phyloP scores from a whole-genome alignment of 2,329 filamentous ascomycete species.

The Metarhizium brunneum region DNA sequence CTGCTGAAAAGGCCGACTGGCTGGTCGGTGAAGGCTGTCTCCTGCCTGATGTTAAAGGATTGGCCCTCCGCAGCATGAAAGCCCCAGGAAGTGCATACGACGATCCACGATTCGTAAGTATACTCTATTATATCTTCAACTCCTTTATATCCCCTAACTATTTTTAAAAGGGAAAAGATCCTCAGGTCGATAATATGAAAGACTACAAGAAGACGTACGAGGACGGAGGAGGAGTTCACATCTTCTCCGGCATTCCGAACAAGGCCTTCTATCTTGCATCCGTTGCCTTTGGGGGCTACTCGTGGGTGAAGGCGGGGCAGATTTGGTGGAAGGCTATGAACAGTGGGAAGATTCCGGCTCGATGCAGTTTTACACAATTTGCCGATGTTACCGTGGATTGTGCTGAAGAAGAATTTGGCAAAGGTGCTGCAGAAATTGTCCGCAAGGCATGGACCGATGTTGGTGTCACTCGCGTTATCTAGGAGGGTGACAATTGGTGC shows the following conservation, averaged over 20 bases:
- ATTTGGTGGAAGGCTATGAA: slow-evolving; percentile 43
- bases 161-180: slow-evolving; percentile 36
- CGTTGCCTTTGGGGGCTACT: slow-evolving; percentile 38
- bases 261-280: slow-evolving; percentile 44
- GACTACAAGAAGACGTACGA: slow-evolving; percentile 28
- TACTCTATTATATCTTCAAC: neutral
- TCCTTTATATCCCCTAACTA: neutral
- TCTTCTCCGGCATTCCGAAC: slow-evolving; percentile 49
- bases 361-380: slow-evolving; percentile 38
- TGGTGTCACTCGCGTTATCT: slow-evolving; percentile 25
- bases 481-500: slow-evolving; percentile 8
- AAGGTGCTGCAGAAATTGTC: slow-evolving; percentile 32
- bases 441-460: slow-evolving; percentile 39
- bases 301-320: slow-evolving; percentile 43
- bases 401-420: slow-evolving; percentile 32
- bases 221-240: slow-evolving; percentile 45
- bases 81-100: slow-evolving; percentile 42
- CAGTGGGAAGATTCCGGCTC: slow-evolving; percentile 29
- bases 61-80: slow-evolving; percentile 45
- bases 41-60: slow-evolving; percentile 38
- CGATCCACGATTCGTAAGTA: slow-evolving; percentile 37
- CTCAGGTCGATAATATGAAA: slow-evolving; percentile 39
- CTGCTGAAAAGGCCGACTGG: slow-evolving; percentile 40
- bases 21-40: slow-evolving; percentile 45
- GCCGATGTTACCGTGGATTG: slow-evolving; percentile 37